Evolutionary conservation across 2,329 filamentous ascomycete genomes (phyloP).

Genomic region (Fusarium guadeloupense): DNA sequence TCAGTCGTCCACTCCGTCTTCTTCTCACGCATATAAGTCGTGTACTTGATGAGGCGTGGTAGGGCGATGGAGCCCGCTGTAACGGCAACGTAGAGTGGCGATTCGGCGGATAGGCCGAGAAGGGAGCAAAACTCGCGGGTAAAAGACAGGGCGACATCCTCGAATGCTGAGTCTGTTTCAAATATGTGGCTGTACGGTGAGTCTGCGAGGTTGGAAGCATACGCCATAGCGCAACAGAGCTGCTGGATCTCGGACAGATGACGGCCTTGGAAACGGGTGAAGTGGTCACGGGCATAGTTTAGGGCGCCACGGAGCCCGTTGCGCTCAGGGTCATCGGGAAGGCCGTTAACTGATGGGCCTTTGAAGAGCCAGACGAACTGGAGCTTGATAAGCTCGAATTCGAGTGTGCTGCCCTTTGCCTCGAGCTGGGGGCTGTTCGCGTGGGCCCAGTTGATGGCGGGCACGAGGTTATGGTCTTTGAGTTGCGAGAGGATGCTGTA

Average conservation of each 20-base stretch:
- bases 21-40: constrained; percentile 85
- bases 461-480: constrained; percentile 76
- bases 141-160: constrained; percentile 86
- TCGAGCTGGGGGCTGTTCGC: constrained; percentile 77
- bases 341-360: constrained; percentile 63
- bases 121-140: constrained; percentile 94
- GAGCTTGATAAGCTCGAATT: constrained; percentile 91
- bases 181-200: constrained; percentile 87
- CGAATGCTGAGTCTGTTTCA: constrained; percentile 78
- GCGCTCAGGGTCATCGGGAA: constrained; percentile 58
- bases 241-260: constrained; percentile 84
- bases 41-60: constrained; percentile 87
- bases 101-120: constrained; percentile 88
- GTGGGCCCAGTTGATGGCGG: constrained; percentile 89
- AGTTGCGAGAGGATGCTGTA: constrained; percentile 87
- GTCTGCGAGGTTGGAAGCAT: constrained; percentile 73
- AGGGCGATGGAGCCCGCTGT: constrained; percentile 93
- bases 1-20: constrained; percentile 94
- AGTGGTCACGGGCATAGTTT: constrained; percentile 78
- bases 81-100: constrained; percentile 89
- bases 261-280: constrained; percentile 76
- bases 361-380: constrained; percentile 92
- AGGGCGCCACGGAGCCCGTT: constrained; percentile 73
- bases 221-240: constrained; percentile 83
- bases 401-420: constrained; percentile 85